Percentiles rank a stretch among this genome's conserved stretches.
Evolutionary conservation across 108 stramenopile species (phyloP).

Genomic region (Fragilariopsis cylindrus): DNA sequence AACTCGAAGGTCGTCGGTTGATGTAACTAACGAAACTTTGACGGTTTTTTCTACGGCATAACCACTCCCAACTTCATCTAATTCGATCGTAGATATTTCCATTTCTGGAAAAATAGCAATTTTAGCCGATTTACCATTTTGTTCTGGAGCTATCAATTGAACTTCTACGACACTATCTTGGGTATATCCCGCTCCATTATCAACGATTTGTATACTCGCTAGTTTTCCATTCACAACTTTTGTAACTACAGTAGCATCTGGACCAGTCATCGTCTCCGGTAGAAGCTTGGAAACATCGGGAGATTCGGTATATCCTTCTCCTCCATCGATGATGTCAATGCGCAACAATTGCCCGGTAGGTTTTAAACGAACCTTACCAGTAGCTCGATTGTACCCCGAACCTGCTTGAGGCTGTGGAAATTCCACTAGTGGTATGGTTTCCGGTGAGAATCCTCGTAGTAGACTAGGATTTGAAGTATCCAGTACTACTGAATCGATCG

Average conservation of each 20-base stretch:
- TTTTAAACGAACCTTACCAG: constrained; percentile 40
- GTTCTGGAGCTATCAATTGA: constrained; percentile 42
- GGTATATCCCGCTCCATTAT: constrained; percentile 48
- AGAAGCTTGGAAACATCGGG: constrained; percentile 19
- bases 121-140: background rate
- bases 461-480: constrained; percentile 34
- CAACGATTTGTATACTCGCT: constrained; percentile 37
- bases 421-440: constrained; percentile 26
- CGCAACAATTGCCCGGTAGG: constrained; percentile 50
- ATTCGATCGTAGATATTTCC: constrained; percentile 40
- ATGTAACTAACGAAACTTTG: constrained; percentile 23
- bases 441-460: constrained; percentile 25
- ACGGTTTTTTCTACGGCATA: constrained; percentile 61
- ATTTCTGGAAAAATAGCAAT: constrained; percentile 31
- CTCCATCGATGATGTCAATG: constrained; percentile 42
- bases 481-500: constrained; percentile 23
- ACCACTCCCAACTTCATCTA: constrained; percentile 53
- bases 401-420: constrained; percentile 37
- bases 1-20: constrained; percentile 9
- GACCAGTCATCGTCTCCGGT: constrained; percentile 15
- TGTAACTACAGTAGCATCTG: constrained; percentile 27
- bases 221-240: constrained; percentile 45
- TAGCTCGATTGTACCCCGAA: constrained; percentile 30
- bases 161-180: constrained; percentile 26
- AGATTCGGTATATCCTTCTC: constrained; percentile 48